Evolutionary conservation across 2,329 filamentous ascomycete species (phyloP).

Genomic region (Diplodia sapinea): DNA sequence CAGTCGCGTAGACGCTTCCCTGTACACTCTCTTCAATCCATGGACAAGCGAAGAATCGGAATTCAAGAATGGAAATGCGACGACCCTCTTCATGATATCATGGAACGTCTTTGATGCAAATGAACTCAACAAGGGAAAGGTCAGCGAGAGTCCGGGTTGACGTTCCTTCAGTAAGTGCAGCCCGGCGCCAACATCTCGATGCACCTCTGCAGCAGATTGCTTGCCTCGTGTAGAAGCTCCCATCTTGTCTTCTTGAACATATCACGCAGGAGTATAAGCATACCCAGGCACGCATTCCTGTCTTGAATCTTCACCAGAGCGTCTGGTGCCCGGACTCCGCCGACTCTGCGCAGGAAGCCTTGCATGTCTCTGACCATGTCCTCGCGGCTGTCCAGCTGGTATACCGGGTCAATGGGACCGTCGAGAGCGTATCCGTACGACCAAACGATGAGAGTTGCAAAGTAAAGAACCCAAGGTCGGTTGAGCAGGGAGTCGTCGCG

Average conservation of each 20-base stretch:
- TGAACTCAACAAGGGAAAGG: background rate
- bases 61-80: background rate
- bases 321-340: conserved; percentile 73
- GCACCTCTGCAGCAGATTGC: conserved; percentile 79
- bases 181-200: conserved; percentile 62
- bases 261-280: conserved; percentile 81
- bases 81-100: background rate
- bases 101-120: background rate
- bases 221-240: conserved; percentile 90
- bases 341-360: conserved; percentile 74
- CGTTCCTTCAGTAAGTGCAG: conserved; percentile 11
- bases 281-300: conserved; percentile 80
- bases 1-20: background rate
- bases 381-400: conserved; percentile 62
- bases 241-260: conserved; percentile 84
- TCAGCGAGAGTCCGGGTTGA: background rate
- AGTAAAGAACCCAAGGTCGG: conserved; percentile 93
- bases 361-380: conserved; percentile 80
- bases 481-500: conserved; percentile 90
- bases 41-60: too few relatives aligned
- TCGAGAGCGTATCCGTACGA: conserved; percentile 91
- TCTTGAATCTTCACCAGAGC: conserved; percentile 75
- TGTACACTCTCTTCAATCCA: conserved; percentile 1
- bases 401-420: conserved; percentile 67
- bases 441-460: conserved; percentile 91